These are phyloP conservation scores for Vicia faba DNA, from an alignment of 306 rosid species.

Conservation along the genomic window DNA sequence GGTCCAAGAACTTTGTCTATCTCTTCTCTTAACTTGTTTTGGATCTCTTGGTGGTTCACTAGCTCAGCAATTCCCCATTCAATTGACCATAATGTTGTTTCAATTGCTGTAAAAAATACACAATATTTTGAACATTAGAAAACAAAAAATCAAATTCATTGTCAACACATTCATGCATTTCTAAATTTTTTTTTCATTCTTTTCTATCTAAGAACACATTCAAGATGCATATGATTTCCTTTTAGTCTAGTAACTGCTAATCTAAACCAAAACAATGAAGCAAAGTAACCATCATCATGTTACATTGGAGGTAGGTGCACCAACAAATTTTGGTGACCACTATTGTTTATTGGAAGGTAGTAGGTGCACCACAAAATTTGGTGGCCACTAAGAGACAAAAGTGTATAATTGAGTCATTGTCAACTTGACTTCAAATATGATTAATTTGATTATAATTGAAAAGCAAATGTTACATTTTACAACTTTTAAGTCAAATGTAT, in stretches of 20 bases:
- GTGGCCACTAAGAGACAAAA: not conserved
- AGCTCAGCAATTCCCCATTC: conserved; percentile 94
- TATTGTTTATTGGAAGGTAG: not conserved
- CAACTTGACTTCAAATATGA: not conserved
- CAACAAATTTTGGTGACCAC: not conserved
- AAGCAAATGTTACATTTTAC: not conserved
- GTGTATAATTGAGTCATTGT: not conserved
- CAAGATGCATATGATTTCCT: not conserved
- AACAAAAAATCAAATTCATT: too few relatives aligned
- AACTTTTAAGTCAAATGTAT: not conserved
- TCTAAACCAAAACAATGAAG: conserved; percentile 2
- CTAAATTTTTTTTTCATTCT: not conserved
- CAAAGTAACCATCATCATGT: not conserved
- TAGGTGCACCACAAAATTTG: conserved; percentile 16
- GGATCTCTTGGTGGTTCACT: conserved; percentile 80
- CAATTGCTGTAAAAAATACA: conserved; percentile 64
- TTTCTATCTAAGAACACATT: not conserved
- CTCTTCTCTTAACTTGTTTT: conserved; percentile 60
- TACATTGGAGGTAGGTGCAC: conserved; percentile 7
- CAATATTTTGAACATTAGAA: not conserved
- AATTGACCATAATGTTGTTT: conserved; percentile 86
- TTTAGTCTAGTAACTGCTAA: conserved; percentile 8
- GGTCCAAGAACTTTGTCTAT: conserved; percentile 65
- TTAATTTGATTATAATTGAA: not conserved
- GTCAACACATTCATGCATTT: too few relatives aligned